Percentiles rank a stretch among this genome's conserved stretches.
Evolutionary conservation across 176 grass and related monocot species (phyloP).

Genomic region (Cenchrus americanus): DNA sequence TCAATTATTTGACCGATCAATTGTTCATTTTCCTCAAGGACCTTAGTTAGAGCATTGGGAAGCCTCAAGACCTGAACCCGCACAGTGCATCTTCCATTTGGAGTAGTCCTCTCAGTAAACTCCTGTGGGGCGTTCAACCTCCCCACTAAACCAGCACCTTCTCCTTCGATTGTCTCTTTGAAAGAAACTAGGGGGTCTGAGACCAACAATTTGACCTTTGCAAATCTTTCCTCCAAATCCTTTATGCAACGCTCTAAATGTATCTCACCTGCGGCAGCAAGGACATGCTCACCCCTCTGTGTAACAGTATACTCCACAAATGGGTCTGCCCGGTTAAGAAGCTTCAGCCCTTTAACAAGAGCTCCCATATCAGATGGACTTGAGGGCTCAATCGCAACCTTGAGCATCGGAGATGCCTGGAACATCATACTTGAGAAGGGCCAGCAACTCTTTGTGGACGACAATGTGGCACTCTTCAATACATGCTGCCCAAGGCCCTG

Average conservation of each 20-base stretch:
- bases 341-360: conserved; percentile 73
- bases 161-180: conserved; percentile 87
- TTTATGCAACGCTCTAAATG: conserved; percentile 94
- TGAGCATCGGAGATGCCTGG: conserved; percentile 86
- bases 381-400: conserved; percentile 86
- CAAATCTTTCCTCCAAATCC: conserved; percentile 88
- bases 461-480: conserved; percentile 92
- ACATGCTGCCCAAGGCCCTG: conserved; percentile 79
- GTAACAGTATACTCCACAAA: conserved; percentile 85
- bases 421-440: conserved; percentile 95
- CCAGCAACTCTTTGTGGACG: conserved; percentile 73
- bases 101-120: conserved; percentile 70
- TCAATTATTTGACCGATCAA: conserved; percentile 72
- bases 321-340: conserved; percentile 88
- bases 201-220: conserved; percentile 81
- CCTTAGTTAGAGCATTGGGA: conserved; percentile 67
- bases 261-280: conserved; percentile 85
- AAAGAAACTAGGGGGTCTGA: conserved; percentile 88
- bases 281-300: conserved; percentile 79
- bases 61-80: conserved; percentile 82
- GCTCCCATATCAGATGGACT: conserved; percentile 68
- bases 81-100: conserved; percentile 78
- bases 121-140: conserved; percentile 45
- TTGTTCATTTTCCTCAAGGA: conserved; percentile 80
- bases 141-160: conserved; percentile 51